Evolutionary conservation across 768 basidiomycete species (phyloP), one percentile per base, ranked within the genome.

Genomic region (Collybia sp.): DNA sequence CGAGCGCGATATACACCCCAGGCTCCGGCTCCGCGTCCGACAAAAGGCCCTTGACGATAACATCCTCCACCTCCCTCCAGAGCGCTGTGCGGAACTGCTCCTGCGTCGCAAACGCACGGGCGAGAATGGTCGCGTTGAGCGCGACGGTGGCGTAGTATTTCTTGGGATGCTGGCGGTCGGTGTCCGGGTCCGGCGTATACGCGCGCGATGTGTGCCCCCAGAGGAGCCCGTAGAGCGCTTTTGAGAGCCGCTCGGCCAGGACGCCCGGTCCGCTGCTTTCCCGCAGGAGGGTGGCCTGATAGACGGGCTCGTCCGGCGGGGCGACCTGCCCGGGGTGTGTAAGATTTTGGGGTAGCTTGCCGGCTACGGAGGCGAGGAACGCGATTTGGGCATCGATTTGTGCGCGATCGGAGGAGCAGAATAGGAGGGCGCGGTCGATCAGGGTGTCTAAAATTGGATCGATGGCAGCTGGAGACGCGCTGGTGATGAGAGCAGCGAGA

Each of bases 11-110:
- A 32, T 47, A 50, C 13, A 50, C 38, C 11, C 43, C 52, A n/a
- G 49, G 52, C 33, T 53, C 52, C 17, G 46, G 49, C 18, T 40
- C 42, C 25, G 43, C 45, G 8, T 45, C 52, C 3, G 52, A 50
- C 37, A 53, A 50, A n/a, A 53, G 38, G 6, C 42, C 45, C 30
- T 53, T 53, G 19, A 53, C 46, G 12, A 53, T 25, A 13, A 50
- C 32, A 34, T 50, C 52, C 46, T 53, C 52, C 8, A 53, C 32
- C 25, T 50, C 52, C 12, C 46, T 40, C 52, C 52, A 53, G 20
- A 53, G 42, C 9, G 37, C 34, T 11, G 44, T 43, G 5, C 49
- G 42, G 43, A 53, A 50, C 18, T 36, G 12, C 35, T 37, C n/a
- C 8, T 45, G 42, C 19, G 43, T 36, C 3, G 49, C 52, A 37